Conservation (phyloP, 139 green algal genomes). For the Nannochloris sp. region DNA sequence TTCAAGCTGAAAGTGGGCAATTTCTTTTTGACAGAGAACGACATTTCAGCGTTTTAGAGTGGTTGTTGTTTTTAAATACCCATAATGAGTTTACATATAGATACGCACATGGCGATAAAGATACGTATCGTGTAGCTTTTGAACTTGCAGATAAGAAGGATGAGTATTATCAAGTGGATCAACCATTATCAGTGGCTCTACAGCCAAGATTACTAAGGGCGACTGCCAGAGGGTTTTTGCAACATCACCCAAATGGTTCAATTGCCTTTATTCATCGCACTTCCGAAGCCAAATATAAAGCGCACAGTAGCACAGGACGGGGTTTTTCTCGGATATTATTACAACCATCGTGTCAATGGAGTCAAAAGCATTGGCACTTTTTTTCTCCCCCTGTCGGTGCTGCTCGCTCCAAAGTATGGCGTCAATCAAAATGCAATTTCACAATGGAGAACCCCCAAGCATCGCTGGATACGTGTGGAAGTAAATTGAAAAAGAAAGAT, state of each 20-base stretch:
- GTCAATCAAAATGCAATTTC: slow-evolving; percentile 1
- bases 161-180: slow-evolving; percentile 5
- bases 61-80: slow-evolving; percentile 31
- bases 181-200: not conserved
- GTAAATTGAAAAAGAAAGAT: not conserved
- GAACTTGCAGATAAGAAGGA: slow-evolving; percentile 11
- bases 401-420: not conserved
- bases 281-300: slow-evolving; percentile 3
- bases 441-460: not conserved
- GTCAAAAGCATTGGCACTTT: slow-evolving; percentile 4
- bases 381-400: not conserved
- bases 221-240: slow-evolving; percentile 9
- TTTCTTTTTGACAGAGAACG: slow-evolving; percentile 23
- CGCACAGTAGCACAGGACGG: not conserved
- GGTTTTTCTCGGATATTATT: not conserved
- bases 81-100: slow-evolving; percentile 31
- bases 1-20: slow-evolving; percentile 33
- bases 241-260: slow-evolving; percentile 16
- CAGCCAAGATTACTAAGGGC: not conserved
- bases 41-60: slow-evolving; percentile 27
- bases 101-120: slow-evolving; percentile 30
- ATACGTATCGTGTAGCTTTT: slow-evolving; percentile 31
- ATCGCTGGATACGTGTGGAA: not conserved
- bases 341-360: slow-evolving; percentile 5
- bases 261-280: slow-evolving; percentile 13